phyloP scores from a whole-genome alignment of 2,329 filamentous ascomycete genomes.

The Neonectria sp. region DNA sequence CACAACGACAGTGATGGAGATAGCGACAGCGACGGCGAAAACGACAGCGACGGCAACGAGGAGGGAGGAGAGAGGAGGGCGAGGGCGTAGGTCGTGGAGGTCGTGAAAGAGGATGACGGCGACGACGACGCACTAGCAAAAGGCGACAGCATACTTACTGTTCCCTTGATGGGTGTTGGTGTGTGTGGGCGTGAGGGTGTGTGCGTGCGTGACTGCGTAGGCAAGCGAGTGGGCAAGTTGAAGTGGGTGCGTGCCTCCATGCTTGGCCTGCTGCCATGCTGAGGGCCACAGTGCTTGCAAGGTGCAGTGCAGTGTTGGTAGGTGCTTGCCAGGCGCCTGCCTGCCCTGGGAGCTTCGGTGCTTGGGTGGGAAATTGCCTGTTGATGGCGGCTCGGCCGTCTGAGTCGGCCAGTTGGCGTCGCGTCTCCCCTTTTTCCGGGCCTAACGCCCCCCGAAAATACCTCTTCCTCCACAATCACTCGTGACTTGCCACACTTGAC shows the following conservation, averaged over 20 bases:
- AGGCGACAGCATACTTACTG: slow-evolving; percentile 40
- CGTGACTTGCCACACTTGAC: neutral
- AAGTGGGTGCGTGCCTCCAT: neutral
- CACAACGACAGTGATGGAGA: neutral
- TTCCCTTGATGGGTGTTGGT: slow-evolving; percentile 39
- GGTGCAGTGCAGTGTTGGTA: too few relatives aligned
- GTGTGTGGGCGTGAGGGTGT: slow-evolving; percentile 5
- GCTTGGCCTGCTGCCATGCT: too few relatives aligned
- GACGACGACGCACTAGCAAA: slow-evolving; percentile 24
- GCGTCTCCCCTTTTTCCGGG: slow-evolving; percentile 40
- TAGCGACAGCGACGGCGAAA: neutral
- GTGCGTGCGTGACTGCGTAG: slow-evolving; percentile 12
- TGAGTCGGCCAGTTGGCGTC: slow-evolving; percentile 45
- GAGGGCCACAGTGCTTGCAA: too few relatives aligned
- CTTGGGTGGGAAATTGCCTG: slow-evolving; percentile 45
- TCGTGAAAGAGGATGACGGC: slow-evolving; percentile 12
- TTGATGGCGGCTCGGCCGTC: slow-evolving; percentile 47
- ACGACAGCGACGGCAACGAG: neutral
- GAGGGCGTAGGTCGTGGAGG: slow-evolving; percentile 1
- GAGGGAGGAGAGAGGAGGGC: neutral
- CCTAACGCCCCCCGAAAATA: slow-evolving; percentile 5
- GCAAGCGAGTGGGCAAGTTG: neutral
- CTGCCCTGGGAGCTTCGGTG: neutral
- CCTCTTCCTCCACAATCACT: slow-evolving; percentile 4
- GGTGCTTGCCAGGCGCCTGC: neutral